phyloP scores from a whole-genome alignment of 768 basidiomycete genomes.

The Psilocybe cubensis region DNA sequence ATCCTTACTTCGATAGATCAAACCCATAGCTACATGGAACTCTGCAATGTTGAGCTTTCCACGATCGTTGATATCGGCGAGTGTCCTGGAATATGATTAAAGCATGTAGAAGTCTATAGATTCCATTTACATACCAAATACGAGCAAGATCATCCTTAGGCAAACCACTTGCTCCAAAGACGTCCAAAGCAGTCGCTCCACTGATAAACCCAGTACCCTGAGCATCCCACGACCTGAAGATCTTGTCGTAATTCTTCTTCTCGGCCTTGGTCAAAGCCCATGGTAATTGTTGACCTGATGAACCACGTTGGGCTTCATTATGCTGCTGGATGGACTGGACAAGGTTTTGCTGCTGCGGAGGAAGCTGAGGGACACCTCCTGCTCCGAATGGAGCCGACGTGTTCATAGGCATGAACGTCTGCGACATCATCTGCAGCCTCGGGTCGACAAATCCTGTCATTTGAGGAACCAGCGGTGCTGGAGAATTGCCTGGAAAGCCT shows the following conservation, averaged over 20 bases:
- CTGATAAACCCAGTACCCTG: conserved; percentile 81
- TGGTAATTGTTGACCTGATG: conserved; percentile 67
- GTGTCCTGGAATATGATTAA: conserved; percentile 59
- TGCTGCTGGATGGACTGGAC: conserved; percentile 90
- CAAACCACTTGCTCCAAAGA: conserved; percentile 93
- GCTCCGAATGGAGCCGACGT: conserved; percentile 59
- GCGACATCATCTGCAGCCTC: conserved; percentile 86
- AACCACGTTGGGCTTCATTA: conserved; percentile 74
- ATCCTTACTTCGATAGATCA: conserved; percentile 91
- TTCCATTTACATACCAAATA: conserved; percentile 74
- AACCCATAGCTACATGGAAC: conserved; percentile 98
- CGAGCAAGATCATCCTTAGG: conserved; percentile 88
- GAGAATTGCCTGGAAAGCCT: conserved; percentile 53
- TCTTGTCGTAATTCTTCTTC: conserved; percentile 95
- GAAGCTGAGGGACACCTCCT: conserved; percentile 68
- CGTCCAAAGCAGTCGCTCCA: conserved; percentile 84
- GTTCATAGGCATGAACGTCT: conserved; percentile 86
- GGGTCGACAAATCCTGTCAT: conserved; percentile 84
- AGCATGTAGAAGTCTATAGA: background rate
- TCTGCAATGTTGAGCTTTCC: conserved; percentile 95
- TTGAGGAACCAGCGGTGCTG: conserved; percentile 65
- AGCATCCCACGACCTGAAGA: conserved; percentile 96
- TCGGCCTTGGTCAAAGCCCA: conserved; percentile 90
- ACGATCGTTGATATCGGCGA: conserved; percentile 91
- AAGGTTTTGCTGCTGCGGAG: conserved; percentile 66